A percentile compares a stretch with the other conserved stretches of the same genome.
Evolutionary conservation across 139 green algal species (phyloP).

Genomic region (Tetradesmus obliquus): DNA sequence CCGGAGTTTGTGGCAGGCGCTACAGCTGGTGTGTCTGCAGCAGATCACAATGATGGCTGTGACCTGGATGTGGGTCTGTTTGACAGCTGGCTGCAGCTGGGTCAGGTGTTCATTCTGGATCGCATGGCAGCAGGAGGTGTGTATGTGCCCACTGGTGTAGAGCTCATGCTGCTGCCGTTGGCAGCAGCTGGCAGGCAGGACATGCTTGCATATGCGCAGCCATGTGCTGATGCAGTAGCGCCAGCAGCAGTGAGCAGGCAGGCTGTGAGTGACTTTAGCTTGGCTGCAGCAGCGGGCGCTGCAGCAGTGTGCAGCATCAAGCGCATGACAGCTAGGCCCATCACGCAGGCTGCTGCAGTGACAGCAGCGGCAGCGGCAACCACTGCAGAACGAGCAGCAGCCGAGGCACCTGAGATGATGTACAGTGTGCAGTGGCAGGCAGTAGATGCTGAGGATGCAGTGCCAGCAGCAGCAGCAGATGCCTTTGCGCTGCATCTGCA

Average conservation of each 20-base stretch:
- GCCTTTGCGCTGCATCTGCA: not conserved
- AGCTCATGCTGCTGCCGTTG: constrained; percentile 43
- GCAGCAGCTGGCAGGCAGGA: constrained; percentile 15
- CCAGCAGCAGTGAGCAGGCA: not conserved
- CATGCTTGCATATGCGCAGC: not conserved
- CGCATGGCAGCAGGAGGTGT: constrained; percentile 36
- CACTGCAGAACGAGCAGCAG: not conserved
- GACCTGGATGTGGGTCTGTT: constrained; percentile 53
- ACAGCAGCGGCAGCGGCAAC: constrained; percentile 12
- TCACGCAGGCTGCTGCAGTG: not conserved
- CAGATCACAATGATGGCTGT: constrained; percentile 44
- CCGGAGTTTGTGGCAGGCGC: not conserved
- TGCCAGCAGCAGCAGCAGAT: not conserved
- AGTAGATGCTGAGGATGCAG: not conserved
- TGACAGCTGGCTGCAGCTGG: constrained; percentile 69
- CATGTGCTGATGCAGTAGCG: not conserved
- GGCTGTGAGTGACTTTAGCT: constrained; percentile 63
- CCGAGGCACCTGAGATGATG: constrained; percentile 25
- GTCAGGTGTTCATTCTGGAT: constrained; percentile 59
- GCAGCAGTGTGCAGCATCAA: constrained; percentile 45
- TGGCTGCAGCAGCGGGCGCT: constrained; percentile 18
- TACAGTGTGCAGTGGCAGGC: constrained; percentile 51
- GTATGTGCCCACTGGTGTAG: constrained; percentile 68
- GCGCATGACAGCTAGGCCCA: constrained; percentile 51
- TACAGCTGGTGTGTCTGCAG: not conserved